Evolutionary conservation across 495 filamentous ascomycete species (phyloP).

Genomic region (Aspergillus nanangensis): DNA sequence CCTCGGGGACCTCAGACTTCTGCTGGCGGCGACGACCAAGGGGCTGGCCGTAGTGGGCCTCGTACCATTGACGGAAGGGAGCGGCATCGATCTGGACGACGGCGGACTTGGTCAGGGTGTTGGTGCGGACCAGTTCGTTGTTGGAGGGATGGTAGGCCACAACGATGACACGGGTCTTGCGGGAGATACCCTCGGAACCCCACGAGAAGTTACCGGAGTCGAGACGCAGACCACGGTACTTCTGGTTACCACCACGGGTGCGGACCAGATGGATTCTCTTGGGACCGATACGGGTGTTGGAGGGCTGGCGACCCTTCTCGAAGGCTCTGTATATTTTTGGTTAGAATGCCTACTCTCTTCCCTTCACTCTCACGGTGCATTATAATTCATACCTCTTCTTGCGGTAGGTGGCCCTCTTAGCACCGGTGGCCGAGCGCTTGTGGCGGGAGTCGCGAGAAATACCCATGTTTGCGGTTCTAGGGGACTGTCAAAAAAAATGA

Average conservation of each 20-base stretch:
- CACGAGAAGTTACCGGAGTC: slow-evolving; percentile 99
- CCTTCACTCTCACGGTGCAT: slow-evolving; percentile 2
- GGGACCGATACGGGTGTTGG: slow-evolving; percentile 96
- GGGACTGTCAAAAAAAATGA: no score
- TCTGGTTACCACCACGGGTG: slow-evolving; percentile 97
- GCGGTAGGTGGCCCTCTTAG: slow-evolving; percentile 92
- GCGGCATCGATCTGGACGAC: slow-evolving; percentile 98
- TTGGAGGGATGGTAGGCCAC: slow-evolving; percentile 99
- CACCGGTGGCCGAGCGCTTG: slow-evolving; percentile 96
- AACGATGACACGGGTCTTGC: slow-evolving; percentile 97
- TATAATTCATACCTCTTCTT: slow-evolving; percentile 66
- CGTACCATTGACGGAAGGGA: slow-evolving; percentile 99
- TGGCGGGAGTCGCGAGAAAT: slow-evolving; percentile 98
- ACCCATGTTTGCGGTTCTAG: slow-evolving; percentile 88
- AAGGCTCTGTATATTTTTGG: slow-evolving; percentile 71
- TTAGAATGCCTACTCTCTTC: slow-evolving; percentile 5
- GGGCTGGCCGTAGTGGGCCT: slow-evolving; percentile 93
- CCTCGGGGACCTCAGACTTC: slow-evolving; percentile 64
- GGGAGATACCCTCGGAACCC: slow-evolving; percentile 94
- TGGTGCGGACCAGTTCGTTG: slow-evolving; percentile 99
- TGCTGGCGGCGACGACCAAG: slow-evolving; percentile 88
- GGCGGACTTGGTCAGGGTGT: slow-evolving; percentile 98
- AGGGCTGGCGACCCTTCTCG: slow-evolving; percentile 98
- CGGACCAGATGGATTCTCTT: slow-evolving; percentile 99
- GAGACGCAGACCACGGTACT: slow-evolving; percentile 98